phyloP scores from a whole-genome alignment of 768 basidiomycete genomes.

The Hysterangium stoloniferum region DNA sequence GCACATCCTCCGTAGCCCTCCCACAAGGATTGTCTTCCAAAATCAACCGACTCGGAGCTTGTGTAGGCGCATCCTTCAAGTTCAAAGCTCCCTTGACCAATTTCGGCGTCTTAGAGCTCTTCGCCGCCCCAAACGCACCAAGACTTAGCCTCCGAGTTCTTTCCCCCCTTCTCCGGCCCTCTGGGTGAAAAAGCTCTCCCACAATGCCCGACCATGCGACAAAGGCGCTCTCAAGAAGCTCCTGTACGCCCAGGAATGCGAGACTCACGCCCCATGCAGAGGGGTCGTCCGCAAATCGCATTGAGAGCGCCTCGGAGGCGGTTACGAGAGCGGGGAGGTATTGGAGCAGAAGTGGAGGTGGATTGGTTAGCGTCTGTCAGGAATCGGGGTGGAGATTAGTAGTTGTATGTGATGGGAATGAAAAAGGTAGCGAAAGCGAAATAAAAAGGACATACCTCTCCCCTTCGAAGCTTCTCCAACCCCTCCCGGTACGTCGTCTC shows the following conservation, averaged over 20 bases:
- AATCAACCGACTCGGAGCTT: no score
- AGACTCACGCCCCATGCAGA: slow-evolving; percentile 57
- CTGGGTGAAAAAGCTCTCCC: slow-evolving; percentile 30
- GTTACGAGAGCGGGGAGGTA: slow-evolving; percentile 44
- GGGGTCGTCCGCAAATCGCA: slow-evolving; percentile 49
- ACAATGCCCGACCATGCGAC: slow-evolving; percentile 50
- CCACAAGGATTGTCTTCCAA: background rate
- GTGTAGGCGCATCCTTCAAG: background rate
- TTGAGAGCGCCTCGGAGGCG: slow-evolving; percentile 44
- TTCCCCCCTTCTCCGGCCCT: slow-evolving; percentile 3
- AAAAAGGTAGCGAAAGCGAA: background rate
- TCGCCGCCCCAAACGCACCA: background rate
- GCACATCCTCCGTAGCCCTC: background rate
- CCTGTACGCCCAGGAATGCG: slow-evolving; percentile 48
- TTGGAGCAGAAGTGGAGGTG: slow-evolving; percentile 43
- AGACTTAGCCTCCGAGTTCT: background rate
- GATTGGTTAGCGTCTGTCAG: slow-evolving; percentile 14
- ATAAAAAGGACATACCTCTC: slow-evolving; percentile 24
- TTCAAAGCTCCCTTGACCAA: background rate
- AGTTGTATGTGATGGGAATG: slow-evolving; percentile 18
- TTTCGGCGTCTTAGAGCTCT: no score
- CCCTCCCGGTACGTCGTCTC: slow-evolving; percentile 37
- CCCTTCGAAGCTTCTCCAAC: slow-evolving; percentile 29
- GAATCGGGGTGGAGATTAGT: background rate
- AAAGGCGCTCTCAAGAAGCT: slow-evolving; percentile 46